Evolutionary conservation across 192 early-diverging fungal genomes (phyloP), one percentile per base, ranked within the genome.

Genomic region (Coemansia sp.): DNA sequence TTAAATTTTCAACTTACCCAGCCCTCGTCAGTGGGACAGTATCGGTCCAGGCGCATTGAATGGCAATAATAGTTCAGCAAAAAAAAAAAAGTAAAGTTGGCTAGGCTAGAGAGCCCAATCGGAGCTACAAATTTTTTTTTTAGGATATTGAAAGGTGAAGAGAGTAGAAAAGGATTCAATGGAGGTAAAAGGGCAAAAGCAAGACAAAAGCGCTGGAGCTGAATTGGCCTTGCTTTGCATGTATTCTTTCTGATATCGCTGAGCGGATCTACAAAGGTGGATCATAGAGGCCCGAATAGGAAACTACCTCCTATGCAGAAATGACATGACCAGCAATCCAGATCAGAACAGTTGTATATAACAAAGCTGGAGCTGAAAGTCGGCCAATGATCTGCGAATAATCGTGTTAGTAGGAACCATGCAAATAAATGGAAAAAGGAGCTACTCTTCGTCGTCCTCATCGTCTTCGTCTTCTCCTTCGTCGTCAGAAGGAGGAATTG

Each of bases 401-500:
- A 13, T 31, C 5, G 27, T 27, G 54, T 11, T 57, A 22, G 20
- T 22, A 51, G 3, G 10, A 51, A n/a, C 10, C 27, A 42, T 40
- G 36, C 27, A 27, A 41, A 73, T 31, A 72, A 12, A 9, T 60
- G 18, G 27, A 27, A 43, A 22, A 59, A 65, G 34, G 55, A 22
- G 7, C 18, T 65, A 65, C n/a, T 65, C 47, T 22, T 64, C 69
- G 11, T 70, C 63, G 11, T 70, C 73, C 59, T 83, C 85, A 1
- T 83, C 76, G 13, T 83, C 85, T 2, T 85, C 79, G 13, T 78
- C 87, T 1, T 88, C 89, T 10, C 81, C 88, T 24, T 91, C 91
- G 57, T 88, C 86, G 57, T 89, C 88, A 1, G 83, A 80, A 1
- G 42, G 65, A 8, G 81, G 77, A 72, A 90, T 84, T 33, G 75